Evolutionary conservation across 164 flowering plant species (phyloP).

Genomic region (Pachysandra terminalis): DNA sequence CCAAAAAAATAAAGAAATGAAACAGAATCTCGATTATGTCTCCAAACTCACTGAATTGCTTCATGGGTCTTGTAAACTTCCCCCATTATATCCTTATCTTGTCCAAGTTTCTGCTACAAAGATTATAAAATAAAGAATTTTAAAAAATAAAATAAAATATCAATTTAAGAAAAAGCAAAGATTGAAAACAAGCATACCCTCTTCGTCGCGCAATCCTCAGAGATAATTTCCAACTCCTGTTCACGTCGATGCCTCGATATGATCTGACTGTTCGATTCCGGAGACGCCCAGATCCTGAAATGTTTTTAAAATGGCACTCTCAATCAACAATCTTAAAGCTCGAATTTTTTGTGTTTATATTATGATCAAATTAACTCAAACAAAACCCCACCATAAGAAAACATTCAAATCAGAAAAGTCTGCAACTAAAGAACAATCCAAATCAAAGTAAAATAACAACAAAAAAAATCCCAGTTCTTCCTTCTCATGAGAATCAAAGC

Average conservation of each 20-base stretch:
- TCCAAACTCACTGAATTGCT: conserved; percentile 65
- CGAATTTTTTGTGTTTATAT: not conserved
- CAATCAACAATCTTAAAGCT: not conserved
- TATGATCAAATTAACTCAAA: conserved; percentile 2
- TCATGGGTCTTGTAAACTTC: conserved; percentile 4
- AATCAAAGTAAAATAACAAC: not conserved
- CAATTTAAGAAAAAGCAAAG: not conserved
- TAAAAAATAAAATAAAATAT: conserved; percentile 5
- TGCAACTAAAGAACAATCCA: not conserved
- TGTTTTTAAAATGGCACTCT: not conserved
- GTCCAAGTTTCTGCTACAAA: not conserved
- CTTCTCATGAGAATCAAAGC: not conserved
- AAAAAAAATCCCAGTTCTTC: not conserved
- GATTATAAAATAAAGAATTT: not conserved
- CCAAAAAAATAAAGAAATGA: not conserved
- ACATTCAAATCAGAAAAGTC: not conserved
- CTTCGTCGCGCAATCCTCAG: conserved; percentile 52
- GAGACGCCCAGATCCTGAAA: conserved; percentile 44
- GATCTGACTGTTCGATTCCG: conserved; percentile 46
- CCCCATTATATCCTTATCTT: conserved; percentile 3
- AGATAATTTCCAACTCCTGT: conserved; percentile 53
- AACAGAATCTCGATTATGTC: not conserved
- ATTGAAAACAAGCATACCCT: conserved; percentile 27
- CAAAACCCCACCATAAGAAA: not conserved
- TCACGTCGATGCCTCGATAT: conserved; percentile 47